Evolutionary conservation across 139 green algal species (phyloP).

Genomic region (Picochlorum sp.): DNA sequence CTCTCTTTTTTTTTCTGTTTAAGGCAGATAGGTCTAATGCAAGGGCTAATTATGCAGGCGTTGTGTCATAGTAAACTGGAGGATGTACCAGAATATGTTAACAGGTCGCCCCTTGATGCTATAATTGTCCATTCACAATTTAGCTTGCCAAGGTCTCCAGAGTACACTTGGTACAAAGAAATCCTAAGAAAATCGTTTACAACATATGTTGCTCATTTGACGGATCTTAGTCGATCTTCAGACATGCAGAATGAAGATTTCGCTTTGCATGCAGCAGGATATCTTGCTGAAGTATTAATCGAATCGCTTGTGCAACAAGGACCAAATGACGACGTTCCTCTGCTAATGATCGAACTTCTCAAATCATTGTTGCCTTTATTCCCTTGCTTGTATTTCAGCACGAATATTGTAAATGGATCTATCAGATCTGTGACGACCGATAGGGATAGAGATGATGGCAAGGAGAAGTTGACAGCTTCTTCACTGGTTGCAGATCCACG

Average conservation of each 20-base stretch:
- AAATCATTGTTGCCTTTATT: neutral
- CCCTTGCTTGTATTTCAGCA: neutral
- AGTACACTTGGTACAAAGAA: conserved; percentile 4
- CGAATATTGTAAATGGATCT: neutral
- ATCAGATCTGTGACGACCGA: neutral
- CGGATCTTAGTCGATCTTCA: neutral
- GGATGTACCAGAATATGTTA: neutral
- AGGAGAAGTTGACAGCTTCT: neutral
- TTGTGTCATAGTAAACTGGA: neutral
- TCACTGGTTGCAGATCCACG: neutral
- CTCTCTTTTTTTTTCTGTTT: too few relatives aligned
- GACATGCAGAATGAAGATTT: conserved; percentile 6
- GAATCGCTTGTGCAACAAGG: conserved; percentile 10
- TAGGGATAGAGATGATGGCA: neutral
- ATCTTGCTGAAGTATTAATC: neutral
- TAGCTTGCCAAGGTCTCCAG: neutral
- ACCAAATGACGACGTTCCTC: conserved; percentile 1
- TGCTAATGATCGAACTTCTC: neutral
- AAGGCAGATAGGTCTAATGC: too few relatives aligned
- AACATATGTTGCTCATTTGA: conserved; percentile 3
- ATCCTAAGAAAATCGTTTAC: neutral
- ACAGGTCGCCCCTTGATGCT: neutral
- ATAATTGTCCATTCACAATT: neutral
- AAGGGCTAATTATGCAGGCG: too few relatives aligned
- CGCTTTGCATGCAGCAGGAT: neutral